A percentile compares a stretch with the other conserved stretches of the same genome.
These are phyloP conservation scores for Thyridium curvatum DNA, from an alignment of 2,329 filamentous ascomycete genomes.

Conservation along the genomic window DNA sequence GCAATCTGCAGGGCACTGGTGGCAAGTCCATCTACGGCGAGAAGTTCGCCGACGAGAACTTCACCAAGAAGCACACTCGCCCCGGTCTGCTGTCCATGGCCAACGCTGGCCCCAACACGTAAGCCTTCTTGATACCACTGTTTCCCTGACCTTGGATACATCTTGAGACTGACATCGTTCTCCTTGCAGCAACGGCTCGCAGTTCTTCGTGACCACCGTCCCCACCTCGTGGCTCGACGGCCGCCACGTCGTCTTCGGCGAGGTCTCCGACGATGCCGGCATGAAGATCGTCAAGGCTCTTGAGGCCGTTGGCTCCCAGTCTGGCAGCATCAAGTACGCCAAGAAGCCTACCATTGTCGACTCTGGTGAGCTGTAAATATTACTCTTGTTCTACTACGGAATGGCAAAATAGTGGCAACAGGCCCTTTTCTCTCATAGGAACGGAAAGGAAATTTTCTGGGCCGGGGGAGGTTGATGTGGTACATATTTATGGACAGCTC, in stretches of 20 bases:
- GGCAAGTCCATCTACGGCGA: slow-evolving; percentile 93
- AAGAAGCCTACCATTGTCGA: slow-evolving; percentile 54
- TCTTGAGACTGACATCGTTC: too few species aligned
- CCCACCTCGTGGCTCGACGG: slow-evolving; percentile 79
- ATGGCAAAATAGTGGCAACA: too few species aligned
- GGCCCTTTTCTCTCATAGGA: too few species aligned
- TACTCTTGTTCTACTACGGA: not conserved
- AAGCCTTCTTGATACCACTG: slow-evolving; percentile 32
- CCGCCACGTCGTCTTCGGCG: slow-evolving; percentile 80
- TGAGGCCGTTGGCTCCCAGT: slow-evolving; percentile 52
- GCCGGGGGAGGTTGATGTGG: slow-evolving; percentile 3
- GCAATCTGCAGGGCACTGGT: slow-evolving; percentile 67
- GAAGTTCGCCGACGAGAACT: slow-evolving; percentile 94
- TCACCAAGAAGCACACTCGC: slow-evolving; percentile 64
- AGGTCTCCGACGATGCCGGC: slow-evolving; percentile 50
- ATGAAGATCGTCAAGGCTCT: slow-evolving; percentile 52
- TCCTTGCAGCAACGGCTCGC: slow-evolving; percentile 78
- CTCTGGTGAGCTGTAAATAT: slow-evolving; percentile 41
- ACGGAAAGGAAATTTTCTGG: too few species aligned
- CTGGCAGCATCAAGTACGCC: slow-evolving; percentile 48
- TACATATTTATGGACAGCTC: not conserved
- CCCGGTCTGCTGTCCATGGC: slow-evolving; percentile 89
- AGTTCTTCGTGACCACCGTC: slow-evolving; percentile 97
- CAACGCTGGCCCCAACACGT: slow-evolving; percentile 93
- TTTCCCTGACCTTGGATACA: too few species aligned